A percentile compares a stretch with the other conserved stretches of the same genome.
Evolutionary conservation across 2,329 filamentous ascomycete species (phyloP).

Genomic region (Xylaria sp.): DNA sequence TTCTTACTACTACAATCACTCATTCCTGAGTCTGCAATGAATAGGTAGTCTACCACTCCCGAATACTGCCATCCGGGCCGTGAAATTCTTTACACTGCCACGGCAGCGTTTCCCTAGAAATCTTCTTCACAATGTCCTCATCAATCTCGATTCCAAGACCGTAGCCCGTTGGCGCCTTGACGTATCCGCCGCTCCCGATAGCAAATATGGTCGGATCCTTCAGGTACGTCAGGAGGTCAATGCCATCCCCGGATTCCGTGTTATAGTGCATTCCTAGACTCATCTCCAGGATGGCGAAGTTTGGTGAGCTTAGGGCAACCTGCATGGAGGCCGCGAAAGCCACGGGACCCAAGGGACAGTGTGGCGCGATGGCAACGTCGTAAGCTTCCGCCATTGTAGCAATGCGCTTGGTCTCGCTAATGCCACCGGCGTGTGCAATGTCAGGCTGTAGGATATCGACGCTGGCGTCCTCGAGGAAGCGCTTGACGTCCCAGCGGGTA

Average conservation of each 20-base stretch:
- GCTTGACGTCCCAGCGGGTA: conserved; percentile 74
- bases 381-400: conserved; percentile 78
- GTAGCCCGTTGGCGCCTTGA: conserved; percentile 67
- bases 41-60: conserved; percentile 35
- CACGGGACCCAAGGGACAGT: conserved; percentile 79
- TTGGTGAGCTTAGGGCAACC: conserved; percentile 68
- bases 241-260: conserved; percentile 61
- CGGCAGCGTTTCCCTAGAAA: conserved; percentile 67
- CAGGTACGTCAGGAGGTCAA: conserved; percentile 73
- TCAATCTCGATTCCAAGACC: conserved; percentile 78
- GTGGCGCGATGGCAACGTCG: conserved; percentile 77
- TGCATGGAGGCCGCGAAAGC: conserved; percentile 78
- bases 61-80: conserved; percentile 54
- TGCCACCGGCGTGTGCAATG: conserved; percentile 76
- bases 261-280: conserved; percentile 85
- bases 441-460: conserved; percentile 81
- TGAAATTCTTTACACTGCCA: conserved; percentile 76
- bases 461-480: conserved; percentile 73
- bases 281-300: conserved; percentile 83
- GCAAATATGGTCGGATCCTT: conserved; percentile 73
- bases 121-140: conserved; percentile 71
- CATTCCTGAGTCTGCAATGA: background rate
- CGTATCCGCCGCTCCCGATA: conserved; percentile 70
- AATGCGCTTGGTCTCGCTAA: conserved; percentile 76
- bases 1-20: background rate